Conservation (phyloP, 495 filamentous ascomycete species). For the Trichocladium uniseriatum region DNA sequence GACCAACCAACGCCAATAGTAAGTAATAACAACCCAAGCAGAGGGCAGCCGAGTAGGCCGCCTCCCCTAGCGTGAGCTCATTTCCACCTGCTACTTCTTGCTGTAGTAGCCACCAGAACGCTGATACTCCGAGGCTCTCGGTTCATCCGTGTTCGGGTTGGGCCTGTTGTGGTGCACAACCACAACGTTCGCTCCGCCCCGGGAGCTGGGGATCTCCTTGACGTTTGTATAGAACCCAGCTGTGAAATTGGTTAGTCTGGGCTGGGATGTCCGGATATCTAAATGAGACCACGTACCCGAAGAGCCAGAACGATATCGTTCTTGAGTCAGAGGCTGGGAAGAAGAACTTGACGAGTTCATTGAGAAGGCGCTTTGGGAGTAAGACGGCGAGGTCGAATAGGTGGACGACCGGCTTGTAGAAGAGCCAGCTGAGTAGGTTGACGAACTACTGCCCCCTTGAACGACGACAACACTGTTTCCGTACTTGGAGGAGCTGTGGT, state of each 20-base stretch:
- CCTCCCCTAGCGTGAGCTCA: too few species aligned
- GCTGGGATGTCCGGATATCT: neutral
- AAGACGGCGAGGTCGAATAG: conserved; percentile 8
- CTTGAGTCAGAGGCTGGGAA: neutral
- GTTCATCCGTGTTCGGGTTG: conserved; percentile 14
- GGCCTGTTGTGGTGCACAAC: conserved; percentile 14
- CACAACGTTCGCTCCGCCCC: neutral
- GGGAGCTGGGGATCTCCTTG: neutral
- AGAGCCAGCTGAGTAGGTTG: neutral
- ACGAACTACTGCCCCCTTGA: conserved; percentile 2
- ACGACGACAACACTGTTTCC: conserved; percentile 5
- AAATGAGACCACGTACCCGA: neutral
- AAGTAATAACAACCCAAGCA: too few species aligned
- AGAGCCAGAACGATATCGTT: conserved; percentile 7
- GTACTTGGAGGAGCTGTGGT: conserved; percentile 2
- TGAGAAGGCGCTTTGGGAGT: neutral
- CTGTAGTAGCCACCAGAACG: neutral
- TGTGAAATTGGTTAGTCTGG: neutral
- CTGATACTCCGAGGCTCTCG: conserved; percentile 10
- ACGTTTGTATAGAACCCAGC: conserved; percentile 1
- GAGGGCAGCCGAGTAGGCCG: neutral
- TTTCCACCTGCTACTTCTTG: neutral
- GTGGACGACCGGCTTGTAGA: conserved; percentile 5
- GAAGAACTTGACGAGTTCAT: conserved; percentile 13
- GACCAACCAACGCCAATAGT: neutral